Evolutionary conservation across 441 rosid genomes (phyloP), one percentile per base, ranked within the genome.

Genomic region (Pelargonium australe): DNA sequence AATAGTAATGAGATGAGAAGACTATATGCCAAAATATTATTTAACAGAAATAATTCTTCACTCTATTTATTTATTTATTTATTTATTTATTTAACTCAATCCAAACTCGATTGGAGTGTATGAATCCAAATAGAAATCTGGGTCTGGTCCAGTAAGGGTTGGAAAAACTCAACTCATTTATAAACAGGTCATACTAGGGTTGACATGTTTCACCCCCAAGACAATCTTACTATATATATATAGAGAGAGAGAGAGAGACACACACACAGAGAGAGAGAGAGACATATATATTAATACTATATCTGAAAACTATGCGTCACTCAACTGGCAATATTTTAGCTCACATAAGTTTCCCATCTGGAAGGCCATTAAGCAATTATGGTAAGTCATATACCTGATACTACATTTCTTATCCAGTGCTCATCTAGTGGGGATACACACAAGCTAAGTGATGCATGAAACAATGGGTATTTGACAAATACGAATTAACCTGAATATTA

Each of bases 321-420:
- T 58, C 63, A 58, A 58, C 63, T 7, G 63, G 63, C 20, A 58
- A 58, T 55, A 23, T 8, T 19, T 20, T 58, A 58, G 63, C 31
- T 58, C 63, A 19, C 12, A 17, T 11, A 8, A 58, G 23, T 58
- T 58, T 58, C 31, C 63, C 19, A 58, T 58, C 20, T 20, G 10
- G 31, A 20, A 58, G 13, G 31, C 31, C 25, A 58, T 19, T 6
- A 58, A 19, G 63, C 12, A 58, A 58, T 19, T 58, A 19, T 58
- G 5, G 63, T 58, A 58, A 19, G 63, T 19, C 20, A 19, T 58
- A 58, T 58, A 2, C 63, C 31, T 58, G 31, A 58, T 4, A 19
- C 13, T 19, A 14, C 9, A 58, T 58, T 58, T 58, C 31, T 58
- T 58, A 41, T 6, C 45, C 45, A 41, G 10, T 41, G 9, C 45